phyloP scores from a whole-genome alignment of 169 alveolate species.

The Plasmodium falciparum region DNA sequence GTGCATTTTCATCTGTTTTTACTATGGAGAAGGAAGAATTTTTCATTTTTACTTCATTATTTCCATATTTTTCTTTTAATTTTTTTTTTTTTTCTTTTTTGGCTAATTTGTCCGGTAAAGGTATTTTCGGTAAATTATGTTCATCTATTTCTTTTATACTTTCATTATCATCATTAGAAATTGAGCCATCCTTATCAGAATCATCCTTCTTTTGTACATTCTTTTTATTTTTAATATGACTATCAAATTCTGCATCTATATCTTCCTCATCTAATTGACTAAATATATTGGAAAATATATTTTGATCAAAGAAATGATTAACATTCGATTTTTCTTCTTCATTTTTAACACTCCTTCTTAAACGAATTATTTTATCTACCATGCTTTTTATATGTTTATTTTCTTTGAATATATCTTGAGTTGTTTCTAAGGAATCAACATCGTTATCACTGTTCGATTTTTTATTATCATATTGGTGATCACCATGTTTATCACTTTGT shows the following conservation, averaged over 20 bases:
- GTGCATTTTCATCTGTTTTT: constrained; percentile 51
- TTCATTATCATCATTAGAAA: constrained; percentile 10
- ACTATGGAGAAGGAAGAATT: constrained; percentile 70
- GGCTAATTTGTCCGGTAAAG: constrained; percentile 73
- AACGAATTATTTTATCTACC: constrained; percentile 51
- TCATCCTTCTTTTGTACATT: not conserved
- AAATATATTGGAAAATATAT: constrained; percentile 66
- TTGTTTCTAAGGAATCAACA: not conserved
- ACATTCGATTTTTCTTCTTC: constrained; percentile 41
- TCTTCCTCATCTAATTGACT: constrained; percentile 43
- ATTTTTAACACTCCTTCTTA: constrained; percentile 61
- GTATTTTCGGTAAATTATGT: constrained; percentile 51
- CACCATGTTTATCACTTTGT: not conserved
- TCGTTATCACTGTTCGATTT: not conserved
- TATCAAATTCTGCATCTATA: not conserved
- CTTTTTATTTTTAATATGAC: not conserved
- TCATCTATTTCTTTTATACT: constrained; percentile 57
- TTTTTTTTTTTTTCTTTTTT: constrained; percentile 67
- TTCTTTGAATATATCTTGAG: constrained; percentile 12
- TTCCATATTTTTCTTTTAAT: constrained; percentile 74
- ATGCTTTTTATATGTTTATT: constrained; percentile 48
- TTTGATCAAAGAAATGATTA: constrained; percentile 68
- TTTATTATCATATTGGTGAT: not conserved
- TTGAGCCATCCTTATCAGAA: not conserved
- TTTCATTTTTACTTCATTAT: constrained; percentile 64